These are phyloP conservation scores for Neurospora sp. DNA, from an alignment of 495 filamentous ascomycete genomes.

Conservation along the genomic window DNA sequence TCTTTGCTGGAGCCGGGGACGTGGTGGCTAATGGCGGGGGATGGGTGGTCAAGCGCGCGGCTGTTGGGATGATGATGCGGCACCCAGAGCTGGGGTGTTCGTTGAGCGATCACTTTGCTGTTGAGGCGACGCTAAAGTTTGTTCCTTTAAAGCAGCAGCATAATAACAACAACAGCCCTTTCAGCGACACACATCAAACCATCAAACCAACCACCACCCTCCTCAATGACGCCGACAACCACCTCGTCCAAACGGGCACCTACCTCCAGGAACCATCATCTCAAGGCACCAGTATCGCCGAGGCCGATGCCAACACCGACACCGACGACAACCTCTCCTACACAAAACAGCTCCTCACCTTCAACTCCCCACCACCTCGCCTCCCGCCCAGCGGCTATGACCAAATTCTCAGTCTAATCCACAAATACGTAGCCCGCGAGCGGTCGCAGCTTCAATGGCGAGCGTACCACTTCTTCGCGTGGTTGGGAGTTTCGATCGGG, in stretches of 20 bases:
- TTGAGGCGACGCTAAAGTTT: conserved; percentile 56
- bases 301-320: conserved; percentile 12
- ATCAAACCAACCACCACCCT: not conserved
- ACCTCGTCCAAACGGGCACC: conserved; percentile 18
- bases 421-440: conserved; percentile 58
- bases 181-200: not conserved
- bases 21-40: conserved; percentile 20
- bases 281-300: conserved; percentile 11
- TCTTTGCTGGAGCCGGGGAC: conserved; percentile 49
- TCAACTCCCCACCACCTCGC: conserved; percentile 4
- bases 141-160: conserved; percentile 10
- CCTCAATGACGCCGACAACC: conserved; percentile 14
- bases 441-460: conserved; percentile 58
- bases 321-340: conserved; percentile 17
- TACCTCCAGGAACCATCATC: conserved; percentile 23
- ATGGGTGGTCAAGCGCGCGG: conserved; percentile 59
- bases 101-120: conserved; percentile 86
- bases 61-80: conserved; percentile 71
- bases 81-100: conserved; percentile 77
- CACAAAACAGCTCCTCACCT: conserved; percentile 15
- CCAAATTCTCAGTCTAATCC: conserved; percentile 57
- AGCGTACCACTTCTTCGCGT: conserved; percentile 59
- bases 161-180: not conserved
- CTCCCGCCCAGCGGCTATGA: conserved; percentile 49
- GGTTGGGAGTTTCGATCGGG: conserved; percentile 52